Conservation (phyloP, 352 stramenopile species). For the Globisporangium middletonii region DNA sequence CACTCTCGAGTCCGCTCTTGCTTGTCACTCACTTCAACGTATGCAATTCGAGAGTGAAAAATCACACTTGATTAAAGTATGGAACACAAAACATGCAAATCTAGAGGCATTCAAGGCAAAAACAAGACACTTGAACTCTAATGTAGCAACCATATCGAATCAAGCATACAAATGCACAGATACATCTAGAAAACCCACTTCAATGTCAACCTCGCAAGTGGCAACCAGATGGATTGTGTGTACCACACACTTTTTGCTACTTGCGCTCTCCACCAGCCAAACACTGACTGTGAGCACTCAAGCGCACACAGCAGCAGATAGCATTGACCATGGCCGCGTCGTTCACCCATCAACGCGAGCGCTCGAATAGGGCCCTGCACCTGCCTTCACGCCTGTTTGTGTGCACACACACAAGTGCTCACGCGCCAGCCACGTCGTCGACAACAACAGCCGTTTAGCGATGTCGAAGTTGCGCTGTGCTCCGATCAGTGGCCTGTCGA, state of each 20-base stretch:
- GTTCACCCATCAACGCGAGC: background rate
- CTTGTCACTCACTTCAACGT: too few relatives aligned
- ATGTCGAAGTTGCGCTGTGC: background rate
- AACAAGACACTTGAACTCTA: background rate
- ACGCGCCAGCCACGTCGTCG: background rate
- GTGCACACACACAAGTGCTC: background rate
- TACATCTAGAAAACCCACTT: background rate
- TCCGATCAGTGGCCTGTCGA: background rate
- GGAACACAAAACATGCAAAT: too few relatives aligned
- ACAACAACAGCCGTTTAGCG: background rate
- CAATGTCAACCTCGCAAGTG: background rate
- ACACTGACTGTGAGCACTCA: background rate
- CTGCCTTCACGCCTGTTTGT: background rate
- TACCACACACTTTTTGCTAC: background rate
- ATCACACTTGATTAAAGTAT: too few relatives aligned
- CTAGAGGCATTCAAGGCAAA: background rate
- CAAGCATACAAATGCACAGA: background rate
- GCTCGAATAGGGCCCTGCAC: background rate
- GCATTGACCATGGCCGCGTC: background rate
- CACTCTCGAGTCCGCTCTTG: too few relatives aligned
- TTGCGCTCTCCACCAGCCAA: background rate
- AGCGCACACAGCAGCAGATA: background rate
- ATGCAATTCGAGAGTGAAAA: too few relatives aligned
- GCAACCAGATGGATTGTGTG: background rate
- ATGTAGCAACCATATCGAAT: background rate